Evolutionary conservation across 352 stramenopile genomes (phyloP), one percentile per base, ranked within the genome.

Genomic region (Pythium apleroticum): DNA sequence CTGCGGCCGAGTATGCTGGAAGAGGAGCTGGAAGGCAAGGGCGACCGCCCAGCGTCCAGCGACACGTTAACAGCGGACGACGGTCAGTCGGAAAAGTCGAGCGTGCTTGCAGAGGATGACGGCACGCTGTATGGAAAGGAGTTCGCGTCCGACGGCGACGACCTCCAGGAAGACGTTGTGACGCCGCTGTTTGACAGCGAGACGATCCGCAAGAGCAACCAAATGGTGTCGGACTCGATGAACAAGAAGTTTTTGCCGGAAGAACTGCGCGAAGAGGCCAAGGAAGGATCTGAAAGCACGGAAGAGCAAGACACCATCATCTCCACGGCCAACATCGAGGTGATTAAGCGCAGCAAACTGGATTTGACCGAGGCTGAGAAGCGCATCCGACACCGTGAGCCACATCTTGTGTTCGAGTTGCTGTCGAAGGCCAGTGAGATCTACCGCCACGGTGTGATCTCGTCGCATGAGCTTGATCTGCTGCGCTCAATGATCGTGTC

Each of bases 391-490:
- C 83, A 91, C 63, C 81, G 86, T 7, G 86, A 95, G 45, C 86
- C 84, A 37, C 86, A 95, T 68, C 73, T 91, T 24, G 79, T 93
- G 37, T 91, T 95, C 63, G 86, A 91, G 31, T 60, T 91, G 56
- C 67, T 95, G 17, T 87, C 83, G 0, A 95, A 93, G 56, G 86
- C 86, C 0, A 95, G 86, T 35, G 81, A 89, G 37, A 91, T 95
- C 55, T 95, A 95, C 55, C 86, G 86, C 24, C 78, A 78, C 35
- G 86, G 86, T 14, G 65, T 95, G 19, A 93, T 95, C 49, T 91
- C 78, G 10, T 91, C 77, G 30, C 80, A 93, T 22, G 86, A 95
- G 53, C 75, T 95, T 12, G 86, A 95, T 28, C 71, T 68, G 1
- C 61, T 95, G 28, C 86, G 86, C 10, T 84, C 84, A 0, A 87